Conservation (phyloP, 169 alveolate species). For the Babesia divergens region DNA sequence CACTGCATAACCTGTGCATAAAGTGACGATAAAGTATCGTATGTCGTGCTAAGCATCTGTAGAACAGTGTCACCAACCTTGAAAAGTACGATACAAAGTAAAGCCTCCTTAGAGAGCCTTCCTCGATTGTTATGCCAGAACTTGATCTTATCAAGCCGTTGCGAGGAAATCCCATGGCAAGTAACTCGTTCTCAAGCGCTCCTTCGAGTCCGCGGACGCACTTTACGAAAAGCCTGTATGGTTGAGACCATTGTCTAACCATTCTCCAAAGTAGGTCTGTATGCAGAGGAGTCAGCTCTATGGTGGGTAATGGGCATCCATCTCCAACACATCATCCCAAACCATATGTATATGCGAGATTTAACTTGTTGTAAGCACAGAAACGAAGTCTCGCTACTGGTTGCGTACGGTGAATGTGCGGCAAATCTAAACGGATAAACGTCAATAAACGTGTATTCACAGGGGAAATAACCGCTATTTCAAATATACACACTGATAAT, state of each 20-base stretch:
- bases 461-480: background rate
- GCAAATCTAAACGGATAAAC: no score
- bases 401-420: no score
- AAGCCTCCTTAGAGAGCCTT: slow-evolving; percentile 9
- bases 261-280: background rate
- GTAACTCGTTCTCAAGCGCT: slow-evolving; percentile 28
- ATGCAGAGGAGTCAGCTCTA: no score
- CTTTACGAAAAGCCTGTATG: slow-evolving; percentile 26
- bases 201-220: slow-evolving; percentile 54
- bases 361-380: no score
- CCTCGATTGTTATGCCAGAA: slow-evolving; percentile 16
- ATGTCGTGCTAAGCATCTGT: background rate
- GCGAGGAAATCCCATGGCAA: slow-evolving; percentile 42
- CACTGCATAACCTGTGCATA: slow-evolving; percentile 13
- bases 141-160: slow-evolving; percentile 14
- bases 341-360: no score
- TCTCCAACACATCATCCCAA: no score
- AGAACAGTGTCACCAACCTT: slow-evolving; percentile 14
- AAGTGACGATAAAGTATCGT: background rate
- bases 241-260: slow-evolving; percentile 23
- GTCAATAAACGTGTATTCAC: background rate
- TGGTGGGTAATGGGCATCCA: background rate
- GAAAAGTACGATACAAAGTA: slow-evolving; percentile 55
- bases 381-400: no score
- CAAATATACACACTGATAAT: background rate